A percentile compares a stretch with the other conserved stretches of the same genome.
These are phyloP conservation scores for Lindgomyces ingoldianus DNA, from an alignment of 495 filamentous ascomycete genomes.

Conservation along the genomic window DNA sequence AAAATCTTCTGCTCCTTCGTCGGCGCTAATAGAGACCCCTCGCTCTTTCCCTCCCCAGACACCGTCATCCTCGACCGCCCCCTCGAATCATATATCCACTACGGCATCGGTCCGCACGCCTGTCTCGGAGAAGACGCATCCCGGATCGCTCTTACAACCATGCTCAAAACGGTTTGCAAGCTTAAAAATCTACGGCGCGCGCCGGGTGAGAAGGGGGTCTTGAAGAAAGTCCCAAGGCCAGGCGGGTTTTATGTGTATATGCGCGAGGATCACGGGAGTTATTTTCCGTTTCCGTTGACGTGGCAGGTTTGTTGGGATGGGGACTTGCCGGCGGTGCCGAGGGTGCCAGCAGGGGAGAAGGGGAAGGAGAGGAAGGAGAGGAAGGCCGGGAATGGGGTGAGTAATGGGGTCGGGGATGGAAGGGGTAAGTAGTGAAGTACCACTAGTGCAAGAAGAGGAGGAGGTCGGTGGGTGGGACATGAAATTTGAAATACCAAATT, in stretches of 20 bases:
- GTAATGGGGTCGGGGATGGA: background rate
- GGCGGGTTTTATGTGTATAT: constrained; percentile 69
- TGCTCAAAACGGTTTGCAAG: constrained; percentile 45
- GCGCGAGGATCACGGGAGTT: constrained; percentile 69
- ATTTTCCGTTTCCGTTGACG: constrained; percentile 73
- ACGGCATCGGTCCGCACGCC: constrained; percentile 62
- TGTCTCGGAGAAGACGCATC: constrained; percentile 64
- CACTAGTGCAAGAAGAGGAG: no score
- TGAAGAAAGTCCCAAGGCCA: constrained; percentile 68
- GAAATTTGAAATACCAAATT: no score
- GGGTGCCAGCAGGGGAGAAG: background rate
- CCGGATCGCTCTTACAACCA: constrained; percentile 53
- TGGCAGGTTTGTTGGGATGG: constrained; percentile 53
- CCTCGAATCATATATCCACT: constrained; percentile 67
- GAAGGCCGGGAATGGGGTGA: background rate
- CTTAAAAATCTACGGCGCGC: constrained; percentile 65
- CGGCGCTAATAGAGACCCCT: constrained; percentile 50
- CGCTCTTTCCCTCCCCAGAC: constrained; percentile 68
- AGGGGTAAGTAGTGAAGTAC: background rate
- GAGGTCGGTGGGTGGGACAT: no score
- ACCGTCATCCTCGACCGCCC: constrained; percentile 68
- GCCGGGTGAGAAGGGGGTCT: constrained; percentile 64
- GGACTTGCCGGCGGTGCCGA: constrained; percentile 42
- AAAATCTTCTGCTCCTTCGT: constrained; percentile 57
- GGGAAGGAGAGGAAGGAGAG: background rate